A percentile compares a stretch with the other conserved stretches of the same genome.
Conservation (phyloP, 257 asterid genomes). For the Cruciata laevipes region DNA sequence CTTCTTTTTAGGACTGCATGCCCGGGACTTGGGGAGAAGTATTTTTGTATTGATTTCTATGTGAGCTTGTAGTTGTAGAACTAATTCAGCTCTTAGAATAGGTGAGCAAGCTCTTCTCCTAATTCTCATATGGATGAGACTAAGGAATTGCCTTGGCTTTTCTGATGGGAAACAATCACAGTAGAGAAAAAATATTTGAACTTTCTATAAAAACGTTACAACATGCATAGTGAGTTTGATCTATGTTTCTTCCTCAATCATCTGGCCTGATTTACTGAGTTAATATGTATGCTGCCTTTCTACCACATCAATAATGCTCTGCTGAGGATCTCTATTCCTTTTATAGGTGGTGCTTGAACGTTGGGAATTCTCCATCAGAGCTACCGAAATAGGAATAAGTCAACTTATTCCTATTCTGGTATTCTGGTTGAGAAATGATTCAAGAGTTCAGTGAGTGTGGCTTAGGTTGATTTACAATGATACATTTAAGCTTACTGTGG, state of each 20-base stretch:
- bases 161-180: constrained; percentile 4
- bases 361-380: constrained; percentile 14
- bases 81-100: neutral
- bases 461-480: neutral
- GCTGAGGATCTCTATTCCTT: constrained; percentile 4
- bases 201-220: neutral
- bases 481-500: constrained; percentile 7
- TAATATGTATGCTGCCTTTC: neutral
- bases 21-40: neutral
- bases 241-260: neutral
- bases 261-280: neutral
- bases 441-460: constrained; percentile 10
- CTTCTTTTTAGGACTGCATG: neutral
- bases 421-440: constrained; percentile 12
- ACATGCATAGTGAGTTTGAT: neutral
- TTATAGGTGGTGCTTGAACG: constrained; percentile 1
- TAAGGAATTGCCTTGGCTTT: neutral
- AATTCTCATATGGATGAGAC: neutral
- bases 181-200: neutral
- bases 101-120: neutral
- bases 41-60: neutral
- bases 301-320: neutral
- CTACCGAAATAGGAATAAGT: neutral
- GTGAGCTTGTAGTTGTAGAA: neutral
- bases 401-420: constrained; percentile 5